Percentiles rank a stretch among this genome's conserved stretches.
Evolutionary conservation across 1,284 basidiomycete genomes (phyloP).

Genomic region (Tilletia setariae): DNA sequence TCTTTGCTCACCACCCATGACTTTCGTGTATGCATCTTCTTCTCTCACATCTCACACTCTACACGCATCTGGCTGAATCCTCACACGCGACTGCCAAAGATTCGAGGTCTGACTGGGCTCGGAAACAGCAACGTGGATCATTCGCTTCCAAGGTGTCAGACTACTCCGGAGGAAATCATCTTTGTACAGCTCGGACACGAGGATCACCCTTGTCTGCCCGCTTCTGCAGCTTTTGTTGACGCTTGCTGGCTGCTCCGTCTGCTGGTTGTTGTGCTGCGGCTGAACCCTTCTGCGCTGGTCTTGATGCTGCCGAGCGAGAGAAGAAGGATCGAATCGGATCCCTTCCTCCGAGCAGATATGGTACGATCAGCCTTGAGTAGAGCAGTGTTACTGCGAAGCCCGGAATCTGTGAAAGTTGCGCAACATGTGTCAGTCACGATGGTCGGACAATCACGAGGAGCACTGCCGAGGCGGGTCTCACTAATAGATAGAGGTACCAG

Average conservation of each 20-base stretch:
- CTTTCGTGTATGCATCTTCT: conserved; percentile 11
- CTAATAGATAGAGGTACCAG: conserved; percentile 51
- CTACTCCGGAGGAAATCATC: not conserved
- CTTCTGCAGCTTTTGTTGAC: conserved; percentile 51
- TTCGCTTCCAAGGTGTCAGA: not conserved
- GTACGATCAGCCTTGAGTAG: conserved; percentile 43
- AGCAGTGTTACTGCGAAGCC: conserved; percentile 49
- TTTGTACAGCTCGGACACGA: conserved; percentile 21
- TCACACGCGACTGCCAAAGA: no score
- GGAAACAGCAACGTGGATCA: no score
- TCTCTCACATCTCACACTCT: no score
- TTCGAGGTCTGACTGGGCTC: no score
- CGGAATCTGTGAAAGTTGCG: conserved; percentile 39
- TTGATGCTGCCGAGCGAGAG: conserved; percentile 18
- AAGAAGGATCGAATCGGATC: conserved; percentile 31
- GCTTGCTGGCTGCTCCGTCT: conserved; percentile 34
- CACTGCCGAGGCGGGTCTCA: no score
- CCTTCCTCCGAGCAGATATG: conserved; percentile 42
- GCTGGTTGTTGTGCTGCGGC: conserved; percentile 25
- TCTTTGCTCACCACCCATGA: no score
- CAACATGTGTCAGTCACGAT: no score
- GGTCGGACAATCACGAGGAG: no score
- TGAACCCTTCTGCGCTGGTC: conserved; percentile 21
- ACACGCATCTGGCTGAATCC: no score
- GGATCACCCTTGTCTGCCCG: conserved; percentile 42